A percentile compares a stretch with the other conserved stretches of the same genome.
Evolutionary conservation across 2,329 filamentous ascomycete species (phyloP).

Genomic region (Alternaria conjuncta): DNA sequence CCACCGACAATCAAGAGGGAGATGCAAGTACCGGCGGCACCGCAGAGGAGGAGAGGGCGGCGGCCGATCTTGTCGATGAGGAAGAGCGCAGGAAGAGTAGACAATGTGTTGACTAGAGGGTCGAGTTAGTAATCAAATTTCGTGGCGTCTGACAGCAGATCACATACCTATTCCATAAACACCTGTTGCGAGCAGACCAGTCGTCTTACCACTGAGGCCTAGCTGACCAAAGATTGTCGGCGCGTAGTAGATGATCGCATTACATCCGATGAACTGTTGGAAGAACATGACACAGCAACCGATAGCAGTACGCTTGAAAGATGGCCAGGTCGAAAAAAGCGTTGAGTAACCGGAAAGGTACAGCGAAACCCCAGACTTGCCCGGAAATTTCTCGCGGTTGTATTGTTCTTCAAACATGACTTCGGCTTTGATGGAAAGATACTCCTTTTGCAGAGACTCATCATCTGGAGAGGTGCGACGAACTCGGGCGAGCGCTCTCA

Average conservation of each 20-base stretch:
- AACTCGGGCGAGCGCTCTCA: conserved; percentile 55
- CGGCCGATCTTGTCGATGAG: conserved; percentile 70
- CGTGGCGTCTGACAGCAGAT: background rate
- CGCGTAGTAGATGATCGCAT: conserved; percentile 46
- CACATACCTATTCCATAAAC: conserved; percentile 54
- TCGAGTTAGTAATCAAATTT: background rate
- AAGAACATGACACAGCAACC: conserved; percentile 50
- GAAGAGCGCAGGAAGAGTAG: conserved; percentile 69
- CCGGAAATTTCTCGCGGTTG: conserved; percentile 41
- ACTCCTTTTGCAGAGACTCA: conserved; percentile 66
- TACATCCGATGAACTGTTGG: conserved; percentile 72
- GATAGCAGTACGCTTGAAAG: conserved; percentile 49
- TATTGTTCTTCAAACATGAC: conserved; percentile 65
- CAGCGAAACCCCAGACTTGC: conserved; percentile 56
- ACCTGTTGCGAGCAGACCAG: conserved; percentile 81
- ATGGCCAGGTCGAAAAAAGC: conserved; percentile 53
- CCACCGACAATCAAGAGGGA: conserved; percentile 75
- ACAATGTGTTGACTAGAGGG: conserved; percentile 55
- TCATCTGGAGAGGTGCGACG: conserved; percentile 55
- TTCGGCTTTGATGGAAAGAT: conserved; percentile 55
- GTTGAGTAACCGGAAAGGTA: conserved; percentile 62
- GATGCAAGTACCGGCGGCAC: conserved; percentile 71
- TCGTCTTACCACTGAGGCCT: conserved; percentile 62
- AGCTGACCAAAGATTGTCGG: conserved; percentile 76
- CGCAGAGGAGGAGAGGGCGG: conserved; percentile 66